Percentiles rank a stretch among this genome's conserved stretches.
These are phyloP conservation scores for Aspergillus egyptiacus DNA, from an alignment of 495 filamentous ascomycete genomes.

Conservation along the genomic window DNA sequence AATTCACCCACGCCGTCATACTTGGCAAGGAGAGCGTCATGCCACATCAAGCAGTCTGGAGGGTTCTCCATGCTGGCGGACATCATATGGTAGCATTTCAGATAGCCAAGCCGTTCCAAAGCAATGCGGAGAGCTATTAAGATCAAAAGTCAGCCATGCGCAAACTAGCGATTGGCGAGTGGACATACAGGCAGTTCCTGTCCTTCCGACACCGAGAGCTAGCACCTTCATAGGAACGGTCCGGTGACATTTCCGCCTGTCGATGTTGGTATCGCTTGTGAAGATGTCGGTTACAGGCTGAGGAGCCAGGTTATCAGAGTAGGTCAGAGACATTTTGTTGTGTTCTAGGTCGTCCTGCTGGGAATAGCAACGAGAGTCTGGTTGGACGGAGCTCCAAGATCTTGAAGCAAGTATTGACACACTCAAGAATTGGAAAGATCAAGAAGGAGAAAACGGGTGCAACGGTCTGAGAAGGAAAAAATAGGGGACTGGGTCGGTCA, in stretches of 20 bases:
- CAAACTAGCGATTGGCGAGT: neutral
- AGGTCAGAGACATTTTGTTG: conserved; percentile 37
- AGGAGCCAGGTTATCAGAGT: conserved; percentile 41
- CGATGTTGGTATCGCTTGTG: conserved; percentile 54
- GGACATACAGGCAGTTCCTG: conserved; percentile 59
- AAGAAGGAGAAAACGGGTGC: conserved; percentile 3
- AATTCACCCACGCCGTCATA: conserved; percentile 57
- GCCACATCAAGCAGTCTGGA: conserved; percentile 56
- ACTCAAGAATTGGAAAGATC: conserved; percentile 5
- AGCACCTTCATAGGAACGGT: conserved; percentile 63
- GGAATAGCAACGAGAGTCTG: conserved; percentile 9
- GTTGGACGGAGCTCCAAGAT: neutral
- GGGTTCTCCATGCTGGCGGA: conserved; percentile 56
- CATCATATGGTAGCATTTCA: conserved; percentile 64
- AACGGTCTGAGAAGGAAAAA: conserved; percentile 4
- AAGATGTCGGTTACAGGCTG: conserved; percentile 44
- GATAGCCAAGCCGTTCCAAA: conserved; percentile 54
- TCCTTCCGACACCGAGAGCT: conserved; percentile 55
- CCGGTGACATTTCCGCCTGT: conserved; percentile 55
- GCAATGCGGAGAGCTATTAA: conserved; percentile 53
- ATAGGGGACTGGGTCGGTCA: conserved; percentile 17
- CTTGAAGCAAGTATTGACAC: conserved; percentile 28
- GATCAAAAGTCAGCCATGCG: conserved; percentile 11
- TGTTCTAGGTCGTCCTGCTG: conserved; percentile 6
- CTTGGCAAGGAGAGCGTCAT: conserved; percentile 59